Percentiles rank a stretch among this genome's conserved stretches.
phyloP scores from a whole-genome alignment of 2,329 filamentous ascomycete species.

The Cladosporium halotolerans region DNA sequence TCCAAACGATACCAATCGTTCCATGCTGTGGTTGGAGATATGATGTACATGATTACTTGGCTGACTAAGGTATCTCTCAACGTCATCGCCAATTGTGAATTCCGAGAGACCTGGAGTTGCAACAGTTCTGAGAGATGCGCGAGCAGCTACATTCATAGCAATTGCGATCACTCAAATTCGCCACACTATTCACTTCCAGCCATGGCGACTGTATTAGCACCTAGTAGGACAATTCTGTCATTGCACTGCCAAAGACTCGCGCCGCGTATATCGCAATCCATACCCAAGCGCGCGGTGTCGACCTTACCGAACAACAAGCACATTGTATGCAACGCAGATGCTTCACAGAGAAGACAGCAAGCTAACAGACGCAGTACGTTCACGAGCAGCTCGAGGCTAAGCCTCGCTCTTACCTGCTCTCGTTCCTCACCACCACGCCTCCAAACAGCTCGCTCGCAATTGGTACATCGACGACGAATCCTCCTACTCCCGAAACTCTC shows the following conservation, averaged over 20 bases:
- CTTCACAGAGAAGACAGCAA: not conserved
- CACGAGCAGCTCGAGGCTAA: conserved; percentile 1
- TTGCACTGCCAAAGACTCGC: conserved; percentile 19
- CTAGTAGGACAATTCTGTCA: conserved; percentile 14
- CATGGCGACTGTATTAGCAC: conserved; percentile 15
- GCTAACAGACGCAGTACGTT: not conserved
- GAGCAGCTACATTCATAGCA: no score
- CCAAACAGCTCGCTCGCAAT: conserved; percentile 49
- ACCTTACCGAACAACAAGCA: conserved; percentile 41
- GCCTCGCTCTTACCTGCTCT: conserved; percentile 36
- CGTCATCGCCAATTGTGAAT: no score
- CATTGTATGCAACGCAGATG: conserved; percentile 19
- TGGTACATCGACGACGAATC: conserved; percentile 48
- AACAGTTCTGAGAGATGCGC: no score
- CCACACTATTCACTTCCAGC: not conserved
- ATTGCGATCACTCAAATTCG: no score
- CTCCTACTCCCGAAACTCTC: conserved; percentile 51
- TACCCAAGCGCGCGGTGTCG: conserved; percentile 27
- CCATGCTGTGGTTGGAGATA: no score
- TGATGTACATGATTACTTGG: no score
- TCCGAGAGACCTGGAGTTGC: no score
- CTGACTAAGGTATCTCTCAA: no score
- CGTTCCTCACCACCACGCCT: conserved; percentile 51
- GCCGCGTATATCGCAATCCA: conserved; percentile 18
- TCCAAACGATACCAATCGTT: no score